These are phyloP conservation scores for Podaxis sp. DNA, from an alignment of 768 basidiomycete species.

Conservation along the genomic window DNA sequence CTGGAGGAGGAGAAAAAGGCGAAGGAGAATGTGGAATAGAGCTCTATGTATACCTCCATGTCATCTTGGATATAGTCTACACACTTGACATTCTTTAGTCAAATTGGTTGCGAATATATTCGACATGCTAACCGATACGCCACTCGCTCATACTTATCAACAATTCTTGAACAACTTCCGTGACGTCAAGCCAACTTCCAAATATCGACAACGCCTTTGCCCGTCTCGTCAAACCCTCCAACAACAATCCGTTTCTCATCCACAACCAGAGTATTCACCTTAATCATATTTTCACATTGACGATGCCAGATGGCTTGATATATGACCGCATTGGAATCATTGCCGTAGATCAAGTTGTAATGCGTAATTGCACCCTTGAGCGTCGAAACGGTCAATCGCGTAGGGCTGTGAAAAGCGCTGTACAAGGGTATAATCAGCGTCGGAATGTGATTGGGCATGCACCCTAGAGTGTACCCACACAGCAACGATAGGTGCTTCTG, in stretches of 20 bases:
- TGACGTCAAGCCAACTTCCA: conserved; percentile 36
- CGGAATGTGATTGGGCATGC: not conserved
- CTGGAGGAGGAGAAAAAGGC: conserved; percentile 33
- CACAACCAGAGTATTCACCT: conserved; percentile 63
- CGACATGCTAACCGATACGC: too few relatives aligned
- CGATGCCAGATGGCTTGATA: conserved; percentile 47
- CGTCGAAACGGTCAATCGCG: conserved; percentile 51
- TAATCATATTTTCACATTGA: conserved; percentile 42
- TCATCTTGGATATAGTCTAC: not conserved
- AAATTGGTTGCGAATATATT: too few relatives aligned
- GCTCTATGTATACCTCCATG: not conserved
- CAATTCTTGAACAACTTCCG: too few relatives aligned
- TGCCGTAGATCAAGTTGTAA: conserved; percentile 42
- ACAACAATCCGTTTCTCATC: conserved; percentile 50
- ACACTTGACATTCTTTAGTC: too few relatives aligned
- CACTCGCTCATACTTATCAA: too few relatives aligned
- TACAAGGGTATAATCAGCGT: conserved; percentile 21
- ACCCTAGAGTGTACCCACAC: conserved; percentile 41
- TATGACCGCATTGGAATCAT: conserved; percentile 33
- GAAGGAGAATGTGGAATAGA: conserved; percentile 4
- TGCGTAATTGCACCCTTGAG: conserved; percentile 57
- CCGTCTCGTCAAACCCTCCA: conserved; percentile 59
- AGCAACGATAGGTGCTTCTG: conserved; percentile 73
- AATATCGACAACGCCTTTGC: conserved; percentile 63
- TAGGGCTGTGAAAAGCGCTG: conserved; percentile 48